Evolutionary conservation across 176 grass and related monocot species (phyloP).

Genomic region (Metroxylon sagu): DNA sequence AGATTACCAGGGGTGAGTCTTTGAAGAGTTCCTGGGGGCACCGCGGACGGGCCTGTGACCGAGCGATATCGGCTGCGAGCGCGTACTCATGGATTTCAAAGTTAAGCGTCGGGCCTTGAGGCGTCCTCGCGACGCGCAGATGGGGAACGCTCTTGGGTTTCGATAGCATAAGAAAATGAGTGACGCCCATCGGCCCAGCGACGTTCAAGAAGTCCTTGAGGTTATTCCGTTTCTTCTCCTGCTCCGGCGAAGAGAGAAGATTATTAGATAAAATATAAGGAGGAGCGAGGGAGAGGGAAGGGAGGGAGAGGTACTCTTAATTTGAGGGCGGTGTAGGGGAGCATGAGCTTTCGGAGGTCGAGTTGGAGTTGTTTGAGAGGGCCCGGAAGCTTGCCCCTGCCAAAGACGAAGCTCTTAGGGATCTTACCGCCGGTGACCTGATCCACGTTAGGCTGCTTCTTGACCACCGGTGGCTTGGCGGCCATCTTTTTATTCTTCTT

Average conservation of each 20-base stretch:
- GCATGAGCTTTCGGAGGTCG: slow-evolving; percentile 58
- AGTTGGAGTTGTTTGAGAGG: slow-evolving; percentile 69
- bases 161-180: slow-evolving; percentile 60
- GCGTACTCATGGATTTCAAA: slow-evolving; percentile 46
- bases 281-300: too few relatives aligned
- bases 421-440: slow-evolving; percentile 80
- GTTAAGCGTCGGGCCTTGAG: slow-evolving; percentile 42
- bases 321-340: slow-evolving; percentile 38
- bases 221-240: slow-evolving; percentile 70
- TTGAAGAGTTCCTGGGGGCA: slow-evolving; percentile 52
- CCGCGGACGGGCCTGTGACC: slow-evolving; percentile 41
- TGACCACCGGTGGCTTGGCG: slow-evolving; percentile 33
- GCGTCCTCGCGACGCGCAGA: slow-evolving; percentile 31
- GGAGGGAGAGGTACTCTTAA: slow-evolving; percentile 17
- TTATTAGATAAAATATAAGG: too few relatives aligned
- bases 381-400: slow-evolving; percentile 62
- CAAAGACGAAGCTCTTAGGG: slow-evolving; percentile 89
- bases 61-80: slow-evolving; percentile 40
- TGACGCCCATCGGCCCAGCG: slow-evolving; percentile 43
- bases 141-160: slow-evolving; percentile 46
- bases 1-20: slow-evolving; percentile 51
- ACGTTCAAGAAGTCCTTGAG: slow-evolving; percentile 59
- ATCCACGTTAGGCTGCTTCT: slow-evolving; percentile 62
- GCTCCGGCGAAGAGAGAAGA: not conserved
- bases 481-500: slow-evolving; percentile 15